A percentile compares a stretch with the other conserved stretches of the same genome.
Conservation (phyloP, 1,284 basidiomycete species). For the Ustilago loliicola region DNA sequence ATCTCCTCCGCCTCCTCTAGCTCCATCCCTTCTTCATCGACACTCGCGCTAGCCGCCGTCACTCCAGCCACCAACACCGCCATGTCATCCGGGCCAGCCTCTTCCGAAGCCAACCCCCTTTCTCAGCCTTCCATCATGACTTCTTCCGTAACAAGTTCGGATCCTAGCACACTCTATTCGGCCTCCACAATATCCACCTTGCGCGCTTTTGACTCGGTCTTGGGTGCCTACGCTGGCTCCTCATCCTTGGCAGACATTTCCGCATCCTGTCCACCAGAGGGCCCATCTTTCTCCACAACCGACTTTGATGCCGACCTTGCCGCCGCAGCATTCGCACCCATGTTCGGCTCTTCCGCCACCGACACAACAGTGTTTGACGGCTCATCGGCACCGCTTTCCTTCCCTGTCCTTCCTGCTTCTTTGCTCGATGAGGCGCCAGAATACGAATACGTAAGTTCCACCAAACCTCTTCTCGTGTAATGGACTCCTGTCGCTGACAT, state of each 20-base stretch:
- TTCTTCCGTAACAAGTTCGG: conserved; percentile 17
- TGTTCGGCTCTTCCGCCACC: conserved; percentile 13
- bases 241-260: conserved; percentile 19
- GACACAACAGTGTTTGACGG: conserved; percentile 15
- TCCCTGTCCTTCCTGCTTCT: conserved; percentile 63
- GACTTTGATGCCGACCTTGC: conserved; percentile 47
- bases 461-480: background rate
- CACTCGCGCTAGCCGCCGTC: conserved; percentile 22
- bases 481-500: background rate
- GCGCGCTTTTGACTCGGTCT: conserved; percentile 27
- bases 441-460: conserved; percentile 66
- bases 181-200: conserved; percentile 18
- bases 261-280: conserved; percentile 43
- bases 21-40: conserved; percentile 26
- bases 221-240: conserved; percentile 24
- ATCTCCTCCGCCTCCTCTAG: conserved; percentile 16
- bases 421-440: conserved; percentile 63
- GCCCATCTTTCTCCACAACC: conserved; percentile 31
- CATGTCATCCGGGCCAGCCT: conserved; percentile 22
- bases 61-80: conserved; percentile 16
- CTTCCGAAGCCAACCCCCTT: conserved; percentile 17
- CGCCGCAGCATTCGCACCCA: conserved; percentile 28
- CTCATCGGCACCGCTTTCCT: conserved; percentile 49
- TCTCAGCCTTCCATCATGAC: conserved; percentile 26
- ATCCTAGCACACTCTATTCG: conserved; percentile 30